These are phyloP conservation scores for Fusarium falciforme DNA, from an alignment of 2,329 filamentous ascomycete genomes.

Conservation along the genomic window DNA sequence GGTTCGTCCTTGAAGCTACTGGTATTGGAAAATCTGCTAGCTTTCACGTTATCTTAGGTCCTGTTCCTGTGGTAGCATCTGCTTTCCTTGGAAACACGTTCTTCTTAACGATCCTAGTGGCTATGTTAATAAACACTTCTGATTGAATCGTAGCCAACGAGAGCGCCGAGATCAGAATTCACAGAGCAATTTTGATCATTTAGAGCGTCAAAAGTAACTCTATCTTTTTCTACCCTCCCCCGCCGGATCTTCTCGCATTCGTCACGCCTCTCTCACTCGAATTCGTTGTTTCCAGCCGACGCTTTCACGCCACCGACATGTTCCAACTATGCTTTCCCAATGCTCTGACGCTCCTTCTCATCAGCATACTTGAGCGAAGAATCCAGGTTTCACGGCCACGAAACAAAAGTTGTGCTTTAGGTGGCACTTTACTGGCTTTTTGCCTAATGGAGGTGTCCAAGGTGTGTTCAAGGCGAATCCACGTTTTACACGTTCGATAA, in stretches of 20 bases:
- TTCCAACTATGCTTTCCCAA: slow-evolving; percentile 71
- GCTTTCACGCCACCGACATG: slow-evolving; percentile 78
- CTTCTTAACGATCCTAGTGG: slow-evolving; percentile 72
- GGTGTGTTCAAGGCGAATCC: slow-evolving; percentile 69
- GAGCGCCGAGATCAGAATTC: slow-evolving; percentile 76
- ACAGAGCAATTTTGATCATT: slow-evolving; percentile 75
- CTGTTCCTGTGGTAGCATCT: slow-evolving; percentile 75
- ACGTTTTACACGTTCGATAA: slow-evolving; percentile 51
- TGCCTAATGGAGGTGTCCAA: slow-evolving; percentile 68
- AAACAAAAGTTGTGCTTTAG: slow-evolving; percentile 23
- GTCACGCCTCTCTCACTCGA: slow-evolving; percentile 72
- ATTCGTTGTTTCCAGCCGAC: slow-evolving; percentile 66
- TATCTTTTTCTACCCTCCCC: slow-evolving; percentile 75
- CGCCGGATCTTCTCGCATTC: slow-evolving; percentile 75
- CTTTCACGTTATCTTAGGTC: slow-evolving; percentile 75
- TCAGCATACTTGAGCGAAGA: slow-evolving; percentile 69
- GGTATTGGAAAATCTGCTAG: slow-evolving; percentile 60
- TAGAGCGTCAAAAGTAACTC: slow-evolving; percentile 79
- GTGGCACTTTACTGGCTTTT: slow-evolving; percentile 57
- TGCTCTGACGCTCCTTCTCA: slow-evolving; percentile 68
- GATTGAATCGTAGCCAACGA: slow-evolving; percentile 74
- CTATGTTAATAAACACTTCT: slow-evolving; percentile 78
- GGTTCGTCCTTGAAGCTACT: slow-evolving; percentile 77
- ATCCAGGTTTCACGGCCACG: slow-evolving; percentile 49
- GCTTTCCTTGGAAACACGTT: slow-evolving; percentile 79